Percentiles rank a stretch among this genome's conserved stretches.
Evolutionary conservation across 257 asterid species (phyloP).

Genomic region (Przewalskia tangutica): DNA sequence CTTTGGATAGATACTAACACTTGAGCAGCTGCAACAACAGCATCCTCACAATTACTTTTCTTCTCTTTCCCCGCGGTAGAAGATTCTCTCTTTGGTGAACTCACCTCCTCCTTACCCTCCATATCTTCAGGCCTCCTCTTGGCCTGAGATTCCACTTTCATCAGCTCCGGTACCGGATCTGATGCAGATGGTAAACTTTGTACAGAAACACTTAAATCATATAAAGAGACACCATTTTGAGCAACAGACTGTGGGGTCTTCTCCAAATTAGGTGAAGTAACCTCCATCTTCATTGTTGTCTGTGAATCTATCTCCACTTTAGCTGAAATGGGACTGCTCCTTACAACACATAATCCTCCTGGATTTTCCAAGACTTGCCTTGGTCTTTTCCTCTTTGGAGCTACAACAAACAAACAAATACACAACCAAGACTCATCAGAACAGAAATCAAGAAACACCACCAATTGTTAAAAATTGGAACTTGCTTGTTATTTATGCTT

Average conservation of each 20-base stretch:
- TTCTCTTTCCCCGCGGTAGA: conserved; percentile 27
- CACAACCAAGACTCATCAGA: not conserved
- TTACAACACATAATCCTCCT: conserved; percentile 24
- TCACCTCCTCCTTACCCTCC: conserved; percentile 26
- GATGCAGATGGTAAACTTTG: conserved; percentile 14
- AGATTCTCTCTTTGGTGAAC: conserved; percentile 48
- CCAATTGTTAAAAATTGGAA: not conserved
- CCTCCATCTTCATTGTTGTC: conserved; percentile 37
- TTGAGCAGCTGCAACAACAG: conserved; percentile 25
- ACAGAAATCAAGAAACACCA: not conserved
- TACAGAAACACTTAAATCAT: conserved; percentile 26
- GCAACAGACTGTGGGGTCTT: conserved; percentile 34
- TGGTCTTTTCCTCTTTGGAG: conserved; percentile 83
- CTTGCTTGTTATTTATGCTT: conserved; percentile 14
- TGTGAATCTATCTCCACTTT: conserved; percentile 46
- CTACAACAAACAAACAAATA: conserved; percentile 21
- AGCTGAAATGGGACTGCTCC: conserved; percentile 40
- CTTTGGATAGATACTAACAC: conserved; percentile 32
- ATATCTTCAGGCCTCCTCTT: conserved; percentile 24
- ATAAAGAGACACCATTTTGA: conserved; percentile 27
- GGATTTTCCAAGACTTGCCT: conserved; percentile 58
- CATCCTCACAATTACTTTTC: conserved; percentile 30
- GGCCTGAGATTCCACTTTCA: conserved; percentile 28
- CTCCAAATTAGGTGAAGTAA: conserved; percentile 37
- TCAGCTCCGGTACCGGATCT: conserved; percentile 18